A percentile compares a stretch with the other conserved stretches of the same genome.
These are phyloP conservation scores for Thielaviopsis musarum DNA, from an alignment of 2,329 filamentous ascomycete species.

Conservation along the genomic window DNA sequence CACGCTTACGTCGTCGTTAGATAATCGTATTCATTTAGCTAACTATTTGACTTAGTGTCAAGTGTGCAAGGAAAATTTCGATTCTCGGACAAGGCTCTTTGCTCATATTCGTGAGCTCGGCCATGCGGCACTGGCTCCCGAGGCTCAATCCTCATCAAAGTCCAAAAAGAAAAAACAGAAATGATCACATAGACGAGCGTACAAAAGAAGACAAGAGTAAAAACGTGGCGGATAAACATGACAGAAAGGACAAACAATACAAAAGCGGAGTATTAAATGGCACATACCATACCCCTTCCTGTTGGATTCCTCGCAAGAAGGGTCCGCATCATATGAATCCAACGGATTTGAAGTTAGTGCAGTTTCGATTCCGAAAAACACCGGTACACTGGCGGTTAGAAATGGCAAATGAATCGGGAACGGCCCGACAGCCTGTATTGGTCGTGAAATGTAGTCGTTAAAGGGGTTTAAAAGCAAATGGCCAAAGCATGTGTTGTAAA, in stretches of 20 bases:
- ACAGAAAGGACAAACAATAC: background rate
- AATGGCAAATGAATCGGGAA: background rate
- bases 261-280: background rate
- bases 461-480: background rate
- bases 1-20: background rate
- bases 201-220: background rate
- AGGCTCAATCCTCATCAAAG: constrained; percentile 15
- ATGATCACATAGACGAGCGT: background rate
- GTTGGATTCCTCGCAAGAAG: background rate
- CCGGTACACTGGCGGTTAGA: background rate
- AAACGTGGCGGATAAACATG: background rate
- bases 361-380: background rate
- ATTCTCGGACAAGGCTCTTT: constrained; percentile 56
- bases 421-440: background rate
- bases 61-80: constrained; percentile 28
- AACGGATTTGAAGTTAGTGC: background rate
- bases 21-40: background rate
- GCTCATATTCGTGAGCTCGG: constrained; percentile 48
- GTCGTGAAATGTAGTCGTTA: background rate
- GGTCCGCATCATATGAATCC: background rate
- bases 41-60: constrained; percentile 3
- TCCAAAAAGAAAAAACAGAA: constrained; percentile 3
- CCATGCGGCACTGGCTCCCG: constrained; percentile 38
- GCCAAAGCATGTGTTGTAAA: background rate
- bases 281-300: background rate